Evolutionary conservation across 2,329 filamentous ascomycete genomes (phyloP).

Genomic region (Aspergillus calidoustus): DNA sequence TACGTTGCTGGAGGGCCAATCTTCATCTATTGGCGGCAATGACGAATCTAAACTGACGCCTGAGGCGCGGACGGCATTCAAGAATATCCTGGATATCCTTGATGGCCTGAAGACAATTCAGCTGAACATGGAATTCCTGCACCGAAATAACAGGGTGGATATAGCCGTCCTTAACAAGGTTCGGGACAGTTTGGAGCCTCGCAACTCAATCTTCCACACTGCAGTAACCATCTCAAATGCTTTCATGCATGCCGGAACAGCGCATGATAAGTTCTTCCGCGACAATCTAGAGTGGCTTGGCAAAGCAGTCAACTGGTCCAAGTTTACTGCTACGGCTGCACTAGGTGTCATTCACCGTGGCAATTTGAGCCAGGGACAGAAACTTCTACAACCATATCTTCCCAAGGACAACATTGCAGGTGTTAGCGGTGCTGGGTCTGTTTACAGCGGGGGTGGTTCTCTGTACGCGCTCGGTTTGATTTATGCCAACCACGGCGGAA

Average conservation of each 20-base stretch:
- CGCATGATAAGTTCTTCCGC: conserved; percentile 97
- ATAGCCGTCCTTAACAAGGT: conserved; percentile 93
- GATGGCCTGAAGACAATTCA: conserved; percentile 93
- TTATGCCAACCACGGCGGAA: conserved; percentile 94
- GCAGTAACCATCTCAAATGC: conserved; percentile 97
- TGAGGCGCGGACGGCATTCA: conserved; percentile 59
- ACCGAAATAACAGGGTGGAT: conserved; percentile 92
- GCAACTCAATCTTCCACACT: conserved; percentile 98
- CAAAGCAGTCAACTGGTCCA: conserved; percentile 99
- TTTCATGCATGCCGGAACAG: conserved; percentile 99
- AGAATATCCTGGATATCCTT: conserved; percentile 66
- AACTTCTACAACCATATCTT: conserved; percentile 92
- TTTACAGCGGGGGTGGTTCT: conserved; percentile 95
- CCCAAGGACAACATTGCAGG: conserved; percentile 68
- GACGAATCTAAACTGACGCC: conserved; percentile 52
- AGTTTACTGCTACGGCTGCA: conserved; percentile 96
- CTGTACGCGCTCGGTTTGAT: conserved; percentile 95
- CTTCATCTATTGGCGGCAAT: conserved; percentile 42
- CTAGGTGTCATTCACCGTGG: conserved; percentile 95
- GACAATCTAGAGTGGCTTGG: conserved; percentile 98
- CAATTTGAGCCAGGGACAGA: conserved; percentile 90
- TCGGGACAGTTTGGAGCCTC: conserved; percentile 89
- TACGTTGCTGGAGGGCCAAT: conserved; percentile 59
- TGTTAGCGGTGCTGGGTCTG: conserved; percentile 76
- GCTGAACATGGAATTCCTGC: conserved; percentile 94